Evolutionary conservation across 371 early-diverging fungal species (phyloP).

Genomic region (Zychaea mexicana): DNA sequence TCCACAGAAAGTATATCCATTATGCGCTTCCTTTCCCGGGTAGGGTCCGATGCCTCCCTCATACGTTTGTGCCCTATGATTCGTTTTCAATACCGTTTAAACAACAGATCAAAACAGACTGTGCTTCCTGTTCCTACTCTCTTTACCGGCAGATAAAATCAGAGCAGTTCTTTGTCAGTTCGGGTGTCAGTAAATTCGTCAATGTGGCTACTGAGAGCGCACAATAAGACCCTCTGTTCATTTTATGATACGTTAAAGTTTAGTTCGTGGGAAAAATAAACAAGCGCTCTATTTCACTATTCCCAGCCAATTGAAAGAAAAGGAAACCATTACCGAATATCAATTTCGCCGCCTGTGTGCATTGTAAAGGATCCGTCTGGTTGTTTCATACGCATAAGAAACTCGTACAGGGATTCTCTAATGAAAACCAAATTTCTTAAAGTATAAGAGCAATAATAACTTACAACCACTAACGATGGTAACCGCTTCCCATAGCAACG

Average conservation of each 20-base stretch:
- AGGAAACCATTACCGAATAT: conserved; percentile 65
- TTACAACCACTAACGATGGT: too few relatives aligned
- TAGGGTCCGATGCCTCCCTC: conserved; percentile 94
- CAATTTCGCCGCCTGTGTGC: conserved; percentile 93
- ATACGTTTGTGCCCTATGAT: conserved; percentile 74
- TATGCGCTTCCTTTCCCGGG: conserved; percentile 96
- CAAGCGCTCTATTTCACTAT: too few relatives aligned
- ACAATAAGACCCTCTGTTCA: conserved; percentile 84
- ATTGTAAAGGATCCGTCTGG: conserved; percentile 90
- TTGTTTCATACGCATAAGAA: conserved; percentile 83
- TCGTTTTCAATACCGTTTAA: too few relatives aligned
- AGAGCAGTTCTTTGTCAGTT: conserved; percentile 69
- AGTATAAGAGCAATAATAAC: too few relatives aligned
- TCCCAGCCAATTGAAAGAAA: background rate
- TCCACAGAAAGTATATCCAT: conserved; percentile 96
- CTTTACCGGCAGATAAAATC: conserved; percentile 69
- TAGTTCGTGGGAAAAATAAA: background rate
- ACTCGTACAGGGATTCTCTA: conserved; percentile 68
- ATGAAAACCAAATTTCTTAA: too few relatives aligned
- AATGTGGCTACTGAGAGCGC: conserved; percentile 82
- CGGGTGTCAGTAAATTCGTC: conserved; percentile 78
- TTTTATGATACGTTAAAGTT: background rate
- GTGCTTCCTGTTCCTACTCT: background rate
- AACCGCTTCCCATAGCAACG: too few relatives aligned
- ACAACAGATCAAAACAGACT: too few relatives aligned